Evolutionary conservation across 2,329 filamentous ascomycete species (phyloP), one percentile per base, ranked within the genome.

Genomic region (Aureobasidium mangrovei): DNA sequence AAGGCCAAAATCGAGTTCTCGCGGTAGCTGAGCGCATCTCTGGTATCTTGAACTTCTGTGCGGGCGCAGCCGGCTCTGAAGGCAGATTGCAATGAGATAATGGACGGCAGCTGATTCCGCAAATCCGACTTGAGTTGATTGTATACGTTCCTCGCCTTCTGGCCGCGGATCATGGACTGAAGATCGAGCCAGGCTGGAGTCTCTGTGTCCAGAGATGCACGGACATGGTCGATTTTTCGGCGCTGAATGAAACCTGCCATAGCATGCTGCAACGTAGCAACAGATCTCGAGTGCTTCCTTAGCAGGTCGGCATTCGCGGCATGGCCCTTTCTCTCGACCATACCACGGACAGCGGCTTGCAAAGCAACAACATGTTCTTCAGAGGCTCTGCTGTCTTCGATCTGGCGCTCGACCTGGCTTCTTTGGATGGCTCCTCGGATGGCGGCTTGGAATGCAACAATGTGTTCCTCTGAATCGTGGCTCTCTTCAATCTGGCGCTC

Each of bases 391-490:
- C 79, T 84, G 57, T 77, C 74, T 59, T 77, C 75, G 64, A 90
- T 78, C 62, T 85, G 78, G 65, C 70, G 63, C 42, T 67, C 67
- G 3, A 73, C 66, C 32, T 47, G 44, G 24, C 73, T 73, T 29
- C 67, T 62, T 35, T 43, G 53, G 56, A 88, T 68, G 70, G 82
- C 78, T 61, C 86, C 87, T 57, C 86, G 79, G 60, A 83, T 78
- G 40, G 79, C 78, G 54, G 65, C 62, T 57, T 82, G 78, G 8
- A 82, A 64, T 32, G 69, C 62, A 38, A 66, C 77, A 69, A 65
- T 78, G 59, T 81, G 77, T 42, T 79, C 76, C 54, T 90, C 78
- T 45, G 84, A 81, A 52, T 81, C 80, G 59, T 77, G 79, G 49
- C 79, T 84, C 57, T 77, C 74, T 59, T 77, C 75, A 63, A 90